Conservation (phyloP, 139 green algal species). For the Edaphochlamys debaryana region DNA sequence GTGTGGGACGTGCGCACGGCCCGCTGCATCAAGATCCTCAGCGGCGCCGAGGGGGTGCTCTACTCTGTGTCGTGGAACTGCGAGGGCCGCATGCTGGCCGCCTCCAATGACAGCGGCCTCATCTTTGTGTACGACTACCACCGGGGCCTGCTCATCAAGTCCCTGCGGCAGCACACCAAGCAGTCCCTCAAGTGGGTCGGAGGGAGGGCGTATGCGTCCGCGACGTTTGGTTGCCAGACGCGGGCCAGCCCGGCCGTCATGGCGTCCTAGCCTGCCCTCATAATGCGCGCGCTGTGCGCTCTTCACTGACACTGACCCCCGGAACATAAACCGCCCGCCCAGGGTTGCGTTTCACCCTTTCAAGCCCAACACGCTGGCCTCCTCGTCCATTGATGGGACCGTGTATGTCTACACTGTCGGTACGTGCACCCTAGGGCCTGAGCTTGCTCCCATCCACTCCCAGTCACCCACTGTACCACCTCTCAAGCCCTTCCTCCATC, state of each 20-base stretch:
- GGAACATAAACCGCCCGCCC: too few species aligned
- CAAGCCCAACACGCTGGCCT: slow-evolving; percentile 47
- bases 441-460: too few species aligned
- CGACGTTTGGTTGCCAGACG: too few species aligned
- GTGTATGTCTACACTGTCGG: slow-evolving; percentile 23
- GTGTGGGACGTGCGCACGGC: slow-evolving; percentile 58
- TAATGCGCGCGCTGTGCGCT: too few species aligned
- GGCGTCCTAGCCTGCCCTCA: too few species aligned
- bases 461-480: too few species aligned
- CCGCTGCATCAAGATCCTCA: slow-evolving; percentile 37
- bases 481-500: too few species aligned
- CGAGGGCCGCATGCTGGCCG: slow-evolving; percentile 52
- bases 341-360: slow-evolving; percentile 46
- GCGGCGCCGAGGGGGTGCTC: slow-evolving; percentile 32
- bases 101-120: slow-evolving; percentile 34
- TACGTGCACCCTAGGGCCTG: too few species aligned
- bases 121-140: slow-evolving; percentile 56
- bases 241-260: too few species aligned
- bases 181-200: slow-evolving; percentile 20
- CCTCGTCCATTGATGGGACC: slow-evolving; percentile 46
- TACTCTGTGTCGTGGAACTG: slow-evolving; percentile 58
- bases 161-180: slow-evolving; percentile 48
- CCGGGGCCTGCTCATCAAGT: slow-evolving; percentile 43
- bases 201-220: neutral
- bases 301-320: too few species aligned